These are phyloP conservation scores for Talaromyces sp. DNA, from an alignment of 2,329 filamentous ascomycete genomes.

Conservation along the genomic window DNA sequence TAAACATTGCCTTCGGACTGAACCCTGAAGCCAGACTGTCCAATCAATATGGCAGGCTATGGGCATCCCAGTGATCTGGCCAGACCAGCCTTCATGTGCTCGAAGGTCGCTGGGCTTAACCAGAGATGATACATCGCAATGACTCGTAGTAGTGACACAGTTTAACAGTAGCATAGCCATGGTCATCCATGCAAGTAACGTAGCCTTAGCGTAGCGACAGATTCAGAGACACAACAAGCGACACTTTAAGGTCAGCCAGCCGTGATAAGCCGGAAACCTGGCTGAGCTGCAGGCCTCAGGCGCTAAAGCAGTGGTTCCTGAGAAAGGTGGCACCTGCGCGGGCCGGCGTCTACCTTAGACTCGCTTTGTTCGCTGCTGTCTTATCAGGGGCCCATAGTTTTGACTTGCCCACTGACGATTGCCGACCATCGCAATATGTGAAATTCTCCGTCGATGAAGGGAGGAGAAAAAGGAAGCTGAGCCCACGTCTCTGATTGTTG, in stretches of 20 bases:
- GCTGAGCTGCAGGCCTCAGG: constrained; percentile 3
- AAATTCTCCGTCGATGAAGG: background rate
- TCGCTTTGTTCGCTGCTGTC: background rate
- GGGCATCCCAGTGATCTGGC: background rate
- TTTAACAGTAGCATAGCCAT: background rate
- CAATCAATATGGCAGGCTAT: background rate
- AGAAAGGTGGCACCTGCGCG: constrained; percentile 13
- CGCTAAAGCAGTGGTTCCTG: constrained; percentile 11
- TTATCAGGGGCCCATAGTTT: background rate
- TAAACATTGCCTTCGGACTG: background rate
- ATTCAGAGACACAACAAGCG: background rate
- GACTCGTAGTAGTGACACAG: background rate
- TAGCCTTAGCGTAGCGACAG: background rate
- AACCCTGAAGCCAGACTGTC: background rate
- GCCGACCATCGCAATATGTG: background rate
- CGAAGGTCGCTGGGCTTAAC: background rate
- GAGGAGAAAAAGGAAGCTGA: background rate
- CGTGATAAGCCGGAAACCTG: constrained; percentile 1
- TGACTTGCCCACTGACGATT: background rate
- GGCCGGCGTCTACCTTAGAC: background rate
- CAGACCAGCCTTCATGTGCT: background rate
- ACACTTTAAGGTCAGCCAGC: background rate
- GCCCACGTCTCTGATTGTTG: background rate
- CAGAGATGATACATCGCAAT: background rate
- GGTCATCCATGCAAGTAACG: background rate